phyloP scores from a whole-genome alignment of 441 rosid species.

The Gossypium davidsonii region DNA sequence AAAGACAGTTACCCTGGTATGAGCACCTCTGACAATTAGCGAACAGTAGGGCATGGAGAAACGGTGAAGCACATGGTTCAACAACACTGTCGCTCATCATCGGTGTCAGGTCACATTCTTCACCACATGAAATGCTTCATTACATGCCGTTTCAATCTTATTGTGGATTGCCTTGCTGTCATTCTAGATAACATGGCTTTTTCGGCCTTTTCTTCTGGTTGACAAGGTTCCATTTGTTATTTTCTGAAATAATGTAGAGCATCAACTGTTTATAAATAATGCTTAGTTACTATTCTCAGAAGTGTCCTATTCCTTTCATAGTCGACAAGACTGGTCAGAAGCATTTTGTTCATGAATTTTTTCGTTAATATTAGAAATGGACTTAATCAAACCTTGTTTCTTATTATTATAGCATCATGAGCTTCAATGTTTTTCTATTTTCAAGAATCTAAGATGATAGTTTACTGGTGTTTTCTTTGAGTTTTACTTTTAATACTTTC shows the following conservation, averaged over 20 bases:
- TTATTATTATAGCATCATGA: no score
- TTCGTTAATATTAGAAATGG: neutral
- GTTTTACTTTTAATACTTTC: no score
- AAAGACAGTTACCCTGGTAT: constrained; percentile 13
- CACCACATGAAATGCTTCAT: constrained; percentile 5
- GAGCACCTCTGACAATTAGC: constrained; percentile 8
- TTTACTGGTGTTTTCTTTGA: no score
- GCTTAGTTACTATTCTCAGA: neutral
- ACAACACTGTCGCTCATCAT: constrained; percentile 26
- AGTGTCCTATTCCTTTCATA: neutral
- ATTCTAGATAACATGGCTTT: neutral
- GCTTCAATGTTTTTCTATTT: no score
- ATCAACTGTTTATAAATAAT: neutral
- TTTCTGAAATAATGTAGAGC: neutral
- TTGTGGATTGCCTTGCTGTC: constrained; percentile 5
- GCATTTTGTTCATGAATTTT: neutral
- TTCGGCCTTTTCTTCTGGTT: constrained; percentile 3
- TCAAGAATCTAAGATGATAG: no score
- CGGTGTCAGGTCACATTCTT: constrained; percentile 30
- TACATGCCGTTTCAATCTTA: neutral
- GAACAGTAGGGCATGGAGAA: constrained; percentile 19
- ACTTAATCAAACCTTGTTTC: neutral
- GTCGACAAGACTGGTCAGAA: neutral
- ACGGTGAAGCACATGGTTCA: constrained; percentile 32
- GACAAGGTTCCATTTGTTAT: constrained; percentile 9